These are phyloP conservation scores for Corniculantispora saksenae DNA, from an alignment of 2,329 filamentous ascomycete genomes.

Conservation along the genomic window DNA sequence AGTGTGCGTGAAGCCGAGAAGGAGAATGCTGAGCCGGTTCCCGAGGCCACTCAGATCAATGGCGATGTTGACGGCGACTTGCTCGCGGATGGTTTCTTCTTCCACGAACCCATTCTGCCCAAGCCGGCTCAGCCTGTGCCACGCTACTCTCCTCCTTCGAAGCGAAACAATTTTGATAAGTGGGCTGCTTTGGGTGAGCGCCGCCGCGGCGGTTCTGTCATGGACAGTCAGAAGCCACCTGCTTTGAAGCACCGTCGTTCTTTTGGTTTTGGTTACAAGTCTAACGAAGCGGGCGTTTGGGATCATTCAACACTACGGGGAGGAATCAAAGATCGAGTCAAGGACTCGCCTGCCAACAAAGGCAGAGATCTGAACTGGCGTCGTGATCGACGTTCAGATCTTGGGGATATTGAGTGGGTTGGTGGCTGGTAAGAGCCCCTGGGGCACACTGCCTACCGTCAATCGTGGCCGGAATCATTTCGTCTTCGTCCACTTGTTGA, in stretches of 20 bases:
- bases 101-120: constrained; percentile 61
- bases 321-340: constrained; percentile 47
- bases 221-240: constrained; percentile 52
- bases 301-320: constrained; percentile 44
- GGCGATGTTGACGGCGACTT: constrained; percentile 63
- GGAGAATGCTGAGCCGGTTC: constrained; percentile 24
- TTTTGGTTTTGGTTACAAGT: constrained; percentile 49
- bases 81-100: constrained; percentile 71
- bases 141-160: constrained; percentile 67
- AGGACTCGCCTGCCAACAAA: constrained; percentile 59
- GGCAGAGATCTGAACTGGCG: constrained; percentile 64
- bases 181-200: constrained; percentile 88
- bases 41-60: constrained; percentile 37
- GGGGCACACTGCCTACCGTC: constrained; percentile 38
- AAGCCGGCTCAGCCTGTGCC: constrained; percentile 39
- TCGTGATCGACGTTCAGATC: constrained; percentile 63
- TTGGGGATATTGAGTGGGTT: constrained; percentile 90
- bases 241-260: constrained; percentile 52
- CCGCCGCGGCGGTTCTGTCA: constrained; percentile 65
- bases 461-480: constrained; percentile 60
- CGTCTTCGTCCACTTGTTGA: constrained; percentile 23
- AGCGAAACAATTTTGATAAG: constrained; percentile 70
- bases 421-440: constrained; percentile 75
- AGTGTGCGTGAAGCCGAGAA: constrained; percentile 48
- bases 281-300: constrained; percentile 50